A percentile compares a stretch with the other conserved stretches of the same genome.
phyloP scores from a whole-genome alignment of 2,329 filamentous ascomycete species.

The Exophiala mesophila region DNA sequence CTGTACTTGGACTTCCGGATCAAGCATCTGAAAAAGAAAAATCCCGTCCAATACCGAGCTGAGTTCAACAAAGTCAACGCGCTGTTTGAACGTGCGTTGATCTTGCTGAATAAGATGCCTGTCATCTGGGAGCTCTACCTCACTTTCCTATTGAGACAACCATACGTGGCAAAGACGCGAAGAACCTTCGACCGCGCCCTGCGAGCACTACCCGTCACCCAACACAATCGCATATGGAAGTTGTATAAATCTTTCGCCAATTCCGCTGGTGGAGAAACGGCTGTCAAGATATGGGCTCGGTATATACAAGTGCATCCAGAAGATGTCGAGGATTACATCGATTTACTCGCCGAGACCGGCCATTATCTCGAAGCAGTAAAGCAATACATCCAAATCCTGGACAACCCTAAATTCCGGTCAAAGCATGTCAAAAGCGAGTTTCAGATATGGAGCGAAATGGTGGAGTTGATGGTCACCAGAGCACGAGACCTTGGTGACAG shows the following conservation, averaged over 20 bases:
- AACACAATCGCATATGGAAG: conserved; percentile 93
- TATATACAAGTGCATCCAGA: conserved; percentile 98
- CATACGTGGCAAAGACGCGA: conserved; percentile 80
- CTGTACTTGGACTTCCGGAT: conserved; percentile 84
- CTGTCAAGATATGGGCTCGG: conserved; percentile 86
- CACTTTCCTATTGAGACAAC: conserved; percentile 81
- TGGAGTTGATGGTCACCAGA: conserved; percentile 86
- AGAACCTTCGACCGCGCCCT: conserved; percentile 88
- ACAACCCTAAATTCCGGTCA: conserved; percentile 85
- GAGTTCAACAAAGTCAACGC: conserved; percentile 94
- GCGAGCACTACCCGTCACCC: conserved; percentile 84
- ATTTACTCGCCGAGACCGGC: conserved; percentile 73
- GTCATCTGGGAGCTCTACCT: conserved; percentile 98
- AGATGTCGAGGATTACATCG: conserved; percentile 90
- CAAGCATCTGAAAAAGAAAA: conserved; percentile 75
- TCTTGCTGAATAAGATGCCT: conserved; percentile 98
- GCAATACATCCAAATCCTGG: conserved; percentile 85
- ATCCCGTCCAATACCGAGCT: conserved; percentile 69
- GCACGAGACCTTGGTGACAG: conserved; percentile 79
- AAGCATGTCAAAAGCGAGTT: conserved; percentile 93
- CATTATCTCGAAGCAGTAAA: conserved; percentile 88
- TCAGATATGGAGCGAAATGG: conserved; percentile 96
- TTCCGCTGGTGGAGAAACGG: conserved; percentile 82
- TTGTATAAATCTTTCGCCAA: conserved; percentile 87
- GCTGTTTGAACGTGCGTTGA: conserved; percentile 85